phyloP scores from a whole-genome alignment of 1,284 basidiomycete species.

The Macrocystidia cucumis region DNA sequence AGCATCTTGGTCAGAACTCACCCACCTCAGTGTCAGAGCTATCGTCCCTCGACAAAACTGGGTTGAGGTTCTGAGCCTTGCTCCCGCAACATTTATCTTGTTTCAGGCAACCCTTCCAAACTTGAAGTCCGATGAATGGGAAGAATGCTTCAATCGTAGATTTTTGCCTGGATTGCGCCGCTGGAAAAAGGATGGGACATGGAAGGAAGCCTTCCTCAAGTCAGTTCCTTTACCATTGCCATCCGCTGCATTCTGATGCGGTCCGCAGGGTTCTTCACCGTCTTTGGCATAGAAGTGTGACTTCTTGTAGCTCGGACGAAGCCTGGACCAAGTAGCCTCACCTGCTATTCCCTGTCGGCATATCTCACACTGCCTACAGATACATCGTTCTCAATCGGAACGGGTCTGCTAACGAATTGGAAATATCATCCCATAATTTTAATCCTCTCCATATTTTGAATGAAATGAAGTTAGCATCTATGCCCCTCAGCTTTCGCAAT shows the following conservation, averaged over 20 bases:
- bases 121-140: slow-evolving; percentile 56
- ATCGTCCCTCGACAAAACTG: slow-evolving; percentile 67
- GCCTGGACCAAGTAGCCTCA: slow-evolving; percentile 66
- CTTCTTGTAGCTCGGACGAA: slow-evolving; percentile 69
- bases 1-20: slow-evolving; percentile 43
- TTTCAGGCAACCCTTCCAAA: slow-evolving; percentile 62
- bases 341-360: slow-evolving; percentile 6
- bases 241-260: slow-evolving; percentile 5
- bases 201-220: slow-evolving; percentile 61
- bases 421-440: slow-evolving; percentile 57
- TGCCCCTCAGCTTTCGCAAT: neutral
- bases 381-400: slow-evolving; percentile 69
- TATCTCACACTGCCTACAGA: slow-evolving; percentile 27
- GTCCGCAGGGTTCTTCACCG: slow-evolving; percentile 45
- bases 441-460: slow-evolving; percentile 61
- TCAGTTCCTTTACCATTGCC: slow-evolving; percentile 18
- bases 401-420: slow-evolving; percentile 63
- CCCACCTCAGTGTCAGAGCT: slow-evolving; percentile 48
- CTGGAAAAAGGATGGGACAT: slow-evolving; percentile 54
- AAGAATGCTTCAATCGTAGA: slow-evolving; percentile 58
- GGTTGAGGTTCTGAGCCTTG: slow-evolving; percentile 61
- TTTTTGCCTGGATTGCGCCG: slow-evolving; percentile 67
- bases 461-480: slow-evolving; percentile 50
- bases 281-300: slow-evolving; percentile 56
- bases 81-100: slow-evolving; percentile 50